Percentiles rank a stretch among this genome's conserved stretches.
phyloP scores from a whole-genome alignment of 371 early-diverging fungal species.

The Actinomucor elegans region DNA sequence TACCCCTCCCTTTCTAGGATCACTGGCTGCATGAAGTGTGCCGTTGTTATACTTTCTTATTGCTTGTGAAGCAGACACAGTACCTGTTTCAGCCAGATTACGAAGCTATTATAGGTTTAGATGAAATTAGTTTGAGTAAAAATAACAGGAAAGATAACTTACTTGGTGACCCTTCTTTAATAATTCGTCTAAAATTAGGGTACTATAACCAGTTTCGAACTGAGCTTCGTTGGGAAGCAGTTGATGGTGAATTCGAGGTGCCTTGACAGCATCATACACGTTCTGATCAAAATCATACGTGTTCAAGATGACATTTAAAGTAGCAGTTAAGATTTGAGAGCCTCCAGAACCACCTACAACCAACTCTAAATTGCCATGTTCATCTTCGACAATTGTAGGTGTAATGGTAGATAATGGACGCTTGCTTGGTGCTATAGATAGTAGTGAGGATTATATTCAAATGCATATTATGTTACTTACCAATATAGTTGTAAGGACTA shows the following conservation, averaged over 20 bases:
- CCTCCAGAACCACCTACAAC: conserved; percentile 96
- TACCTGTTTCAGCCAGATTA: conserved; percentile 14
- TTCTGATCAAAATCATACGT: conserved; percentile 68
- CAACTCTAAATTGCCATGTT: conserved; percentile 68
- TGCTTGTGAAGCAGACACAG: conserved; percentile 37
- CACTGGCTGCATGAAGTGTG: conserved; percentile 40
- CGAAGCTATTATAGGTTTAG: conserved; percentile 2
- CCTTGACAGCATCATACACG: conserved; percentile 74
- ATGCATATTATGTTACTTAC: conserved; percentile 19
- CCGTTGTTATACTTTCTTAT: conserved; percentile 32
- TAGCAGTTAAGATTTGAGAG: conserved; percentile 87
- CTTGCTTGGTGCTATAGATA: conserved; percentile 70
- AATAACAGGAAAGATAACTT: no score
- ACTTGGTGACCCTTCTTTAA: conserved; percentile 26
- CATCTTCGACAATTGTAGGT: conserved; percentile 81
- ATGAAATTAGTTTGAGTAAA: no score
- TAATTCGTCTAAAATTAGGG: conserved; percentile 6
- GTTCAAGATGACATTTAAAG: conserved; percentile 78
- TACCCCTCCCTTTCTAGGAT: conserved; percentile 44
- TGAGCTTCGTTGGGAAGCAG: conserved; percentile 76
- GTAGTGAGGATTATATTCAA: background rate
- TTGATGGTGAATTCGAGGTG: conserved; percentile 93
- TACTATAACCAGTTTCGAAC: conserved; percentile 25
- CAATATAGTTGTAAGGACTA: conserved; percentile 80
- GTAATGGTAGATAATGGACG: conserved; percentile 91